Conservation (phyloP, 805 yeast genomes). For the Candida peoriensis region DNA sequence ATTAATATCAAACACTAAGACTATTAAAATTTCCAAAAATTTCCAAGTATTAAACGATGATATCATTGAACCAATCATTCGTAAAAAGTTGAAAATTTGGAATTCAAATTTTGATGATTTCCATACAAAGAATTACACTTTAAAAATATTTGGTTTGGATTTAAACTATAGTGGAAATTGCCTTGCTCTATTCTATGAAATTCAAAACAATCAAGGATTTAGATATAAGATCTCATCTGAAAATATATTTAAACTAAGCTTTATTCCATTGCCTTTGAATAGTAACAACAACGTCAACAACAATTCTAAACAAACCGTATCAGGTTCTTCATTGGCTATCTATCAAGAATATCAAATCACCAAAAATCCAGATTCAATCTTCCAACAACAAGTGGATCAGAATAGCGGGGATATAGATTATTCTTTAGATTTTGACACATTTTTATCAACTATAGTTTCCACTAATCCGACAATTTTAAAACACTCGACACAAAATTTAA, state of each 20-base stretch:
- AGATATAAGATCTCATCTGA: constrained; percentile 23
- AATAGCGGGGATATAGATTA: neutral
- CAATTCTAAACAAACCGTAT: neutral
- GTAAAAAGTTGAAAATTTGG: constrained; percentile 17
- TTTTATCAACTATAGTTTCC: constrained; percentile 6
- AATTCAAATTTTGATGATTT: constrained; percentile 21
- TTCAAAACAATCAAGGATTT: constrained; percentile 14
- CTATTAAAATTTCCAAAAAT: constrained; percentile 4
- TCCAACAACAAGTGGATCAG: neutral
- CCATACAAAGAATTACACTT: constrained; percentile 13
- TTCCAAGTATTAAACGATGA: constrained; percentile 6
- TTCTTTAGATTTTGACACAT: constrained; percentile 9
- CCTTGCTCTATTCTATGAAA: constrained; percentile 17
- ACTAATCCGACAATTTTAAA: constrained; percentile 4
- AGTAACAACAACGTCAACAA: constrained; percentile 2
- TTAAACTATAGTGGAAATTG: constrained; percentile 16
- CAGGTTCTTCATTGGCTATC: constrained; percentile 16
- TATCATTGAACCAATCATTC: constrained; percentile 9
- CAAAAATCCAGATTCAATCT: too few relatives aligned
- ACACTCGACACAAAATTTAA: constrained; percentile 12
- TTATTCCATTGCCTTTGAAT: constrained; percentile 8
- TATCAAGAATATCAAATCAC: constrained; percentile 19
- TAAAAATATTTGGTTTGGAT: constrained; percentile 15
- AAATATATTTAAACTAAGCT: constrained; percentile 13
- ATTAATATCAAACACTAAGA: constrained; percentile 8